Evolutionary conservation across 352 stramenopile genomes (phyloP), one percentile per base, ranked within the genome.

Genomic region (Phytophthora hybrid): DNA sequence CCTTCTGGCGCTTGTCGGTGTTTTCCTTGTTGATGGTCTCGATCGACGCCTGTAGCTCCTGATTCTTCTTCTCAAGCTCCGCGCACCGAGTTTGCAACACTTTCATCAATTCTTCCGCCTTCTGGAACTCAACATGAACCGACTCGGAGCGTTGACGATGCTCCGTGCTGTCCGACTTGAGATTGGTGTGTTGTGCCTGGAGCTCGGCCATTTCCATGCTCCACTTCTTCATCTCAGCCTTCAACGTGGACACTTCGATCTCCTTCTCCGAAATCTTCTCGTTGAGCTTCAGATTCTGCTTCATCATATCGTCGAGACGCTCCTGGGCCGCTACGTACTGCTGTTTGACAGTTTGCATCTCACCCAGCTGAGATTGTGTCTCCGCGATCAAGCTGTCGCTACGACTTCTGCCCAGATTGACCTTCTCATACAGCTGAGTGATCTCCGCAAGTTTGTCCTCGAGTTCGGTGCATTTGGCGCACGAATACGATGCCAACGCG

Each of bases 1-100:
- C 86, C 58, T 93, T 93, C 59, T 92, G 84, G 3, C 83, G 82
- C 63, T 93, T 93, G 26, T 92, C 84, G 9, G 75, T 82, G 58
- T 77, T 90, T 29, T 91, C 86, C 39, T 84, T 87, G 52, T 79
- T 85, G 31, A 80, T 79, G 1, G 61, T 63, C 31, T 90, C 84
- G 21, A 89, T 80, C 0, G 68, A 75, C 9, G 77, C 57, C 4
- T 53, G 32, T 5, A 92, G 63, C 47, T 92, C 87, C 19, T 89
- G 72, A 44, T 91, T 88, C 49, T 85, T 83, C 62, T 88, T 88
- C 62, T 92, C 78, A 8, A 89, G 65, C 39, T 84, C 60, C 0
- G 70, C 49, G n/a, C 62, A 78, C n/a, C 82, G 85, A 2, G 73
- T 63, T 37, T 82, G 74, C 23, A 90, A 37, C 0, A 85, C 74